Percentiles rank a stretch among this genome's conserved stretches.
Conservation (phyloP, 169 alveolate species). For the Cryptosporidium baileyi region DNA sequence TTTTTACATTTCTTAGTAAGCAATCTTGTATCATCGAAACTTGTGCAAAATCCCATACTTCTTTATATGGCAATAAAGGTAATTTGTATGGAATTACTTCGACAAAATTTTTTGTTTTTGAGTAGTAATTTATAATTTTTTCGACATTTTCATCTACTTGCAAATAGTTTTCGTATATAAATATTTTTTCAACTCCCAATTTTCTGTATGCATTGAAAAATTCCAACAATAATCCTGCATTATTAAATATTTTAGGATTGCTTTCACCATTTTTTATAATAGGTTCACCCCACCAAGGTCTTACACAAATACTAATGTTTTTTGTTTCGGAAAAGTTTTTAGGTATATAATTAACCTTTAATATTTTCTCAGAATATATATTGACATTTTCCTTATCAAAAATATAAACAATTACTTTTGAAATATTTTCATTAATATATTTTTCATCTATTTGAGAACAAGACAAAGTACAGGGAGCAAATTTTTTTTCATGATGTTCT, state of each 20-base stretch:
- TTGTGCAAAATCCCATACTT: conserved; percentile 69
- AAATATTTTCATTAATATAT: background rate
- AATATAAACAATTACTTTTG: background rate
- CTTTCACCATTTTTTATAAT: background rate
- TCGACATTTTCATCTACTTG: conserved; percentile 1
- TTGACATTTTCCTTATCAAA: background rate
- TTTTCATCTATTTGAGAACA: too few species aligned
- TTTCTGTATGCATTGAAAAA: conserved; percentile 12
- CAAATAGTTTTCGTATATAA: conserved; percentile 36
- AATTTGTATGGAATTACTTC: conserved; percentile 31
- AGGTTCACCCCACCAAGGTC: conserved; percentile 72
- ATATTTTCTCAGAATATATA: background rate
- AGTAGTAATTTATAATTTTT: conserved; percentile 23
- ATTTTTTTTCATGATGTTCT: conserved; percentile 47
- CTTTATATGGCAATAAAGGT: conserved; percentile 51
- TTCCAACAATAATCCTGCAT: conserved; percentile 23
- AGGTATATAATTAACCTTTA: background rate
- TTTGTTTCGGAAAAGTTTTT: background rate
- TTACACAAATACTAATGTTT: conserved; percentile 24
- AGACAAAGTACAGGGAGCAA: conserved; percentile 24
- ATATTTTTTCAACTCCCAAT: conserved; percentile 10
- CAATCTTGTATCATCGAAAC: conserved; percentile 60
- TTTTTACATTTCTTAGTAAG: conserved; percentile 8
- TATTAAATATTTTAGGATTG: background rate
- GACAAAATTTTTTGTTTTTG: background rate